Evolutionary conservation across 2,329 filamentous ascomycete genomes (phyloP), one percentile per base, ranked within the genome.

Genomic region (Colletotrichum liriopes): DNA sequence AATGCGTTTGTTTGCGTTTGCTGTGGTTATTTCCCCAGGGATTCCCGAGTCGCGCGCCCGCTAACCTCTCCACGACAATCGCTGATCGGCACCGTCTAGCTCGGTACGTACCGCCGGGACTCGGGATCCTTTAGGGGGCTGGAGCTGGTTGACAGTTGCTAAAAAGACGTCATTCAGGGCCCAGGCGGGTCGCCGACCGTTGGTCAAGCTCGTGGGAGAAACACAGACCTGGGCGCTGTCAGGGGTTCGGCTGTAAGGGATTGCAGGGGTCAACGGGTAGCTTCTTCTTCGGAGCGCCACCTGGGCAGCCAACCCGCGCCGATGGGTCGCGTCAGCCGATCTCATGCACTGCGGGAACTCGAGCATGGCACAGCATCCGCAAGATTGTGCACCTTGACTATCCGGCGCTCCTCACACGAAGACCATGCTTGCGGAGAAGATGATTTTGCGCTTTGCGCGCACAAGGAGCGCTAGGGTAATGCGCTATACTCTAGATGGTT

Each of bases 231-330:
- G 11, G 37, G 23, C 52, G 47, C 54, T 43, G 65, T 60, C 65
- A 69, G 60, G 70, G 65, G 60, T 58, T 65, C 16, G 51, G 37
- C 60, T 29, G 47, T 49, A 54, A 69, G 43, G 29, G 41, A 54
- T 45, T 49, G 55, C 65, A 68, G 39, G 69, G 70, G 41, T 59
- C 60, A 26, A n/a, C 69, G 49, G 61, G 37, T 47, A 60, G 39
- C 55, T 41, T 59, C 8, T 39, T 29, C 8, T 39, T 29, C 23
- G 37, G 11, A n/a, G 61, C n/a, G 37, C 61, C 47, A 54, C 37
- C 59, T 29, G 60, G 60, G 51, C 61, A 54, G 39, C 52, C n/a
- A 60, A 39, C 47, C 55, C 45, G 43, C 60, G 7, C 35, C 20
- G 41, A 43, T n/a, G 26, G 43, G 32, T 47, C 52, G 20, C 35